phyloP scores from a whole-genome alignment of 441 rosid genomes.

The Brassica hybrid region DNA sequence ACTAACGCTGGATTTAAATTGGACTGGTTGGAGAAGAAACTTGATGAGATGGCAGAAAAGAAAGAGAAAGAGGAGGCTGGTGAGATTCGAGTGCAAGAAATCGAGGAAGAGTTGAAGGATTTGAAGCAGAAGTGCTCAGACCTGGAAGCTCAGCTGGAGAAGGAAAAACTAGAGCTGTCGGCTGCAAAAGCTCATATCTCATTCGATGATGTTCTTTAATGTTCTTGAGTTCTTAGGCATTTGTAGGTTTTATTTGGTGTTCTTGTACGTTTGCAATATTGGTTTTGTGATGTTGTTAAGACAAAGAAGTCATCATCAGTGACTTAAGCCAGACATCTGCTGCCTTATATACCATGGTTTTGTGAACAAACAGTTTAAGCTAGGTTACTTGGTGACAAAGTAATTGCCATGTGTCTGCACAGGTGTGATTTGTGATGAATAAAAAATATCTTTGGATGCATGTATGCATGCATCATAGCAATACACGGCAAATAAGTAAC shows the following conservation, averaged over 20 bases:
- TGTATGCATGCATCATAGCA: neutral
- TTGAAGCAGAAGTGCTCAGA: slow-evolving; percentile 8
- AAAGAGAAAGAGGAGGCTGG: slow-evolving; percentile 3
- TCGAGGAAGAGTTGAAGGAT: neutral
- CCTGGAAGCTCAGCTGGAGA: slow-evolving; percentile 1
- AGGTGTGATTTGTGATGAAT: too few relatives aligned
- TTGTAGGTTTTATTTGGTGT: neutral
- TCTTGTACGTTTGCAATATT: neutral
- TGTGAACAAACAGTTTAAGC: neutral
- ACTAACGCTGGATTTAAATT: slow-evolving; percentile 15
- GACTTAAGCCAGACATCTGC: neutral
- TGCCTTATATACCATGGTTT: neutral
- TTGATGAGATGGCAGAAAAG: neutral
- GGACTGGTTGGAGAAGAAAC: slow-evolving; percentile 30
- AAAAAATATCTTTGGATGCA: neutral
- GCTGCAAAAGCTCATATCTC: neutral
- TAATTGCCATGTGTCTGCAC: neutral
- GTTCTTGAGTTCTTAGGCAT: neutral
- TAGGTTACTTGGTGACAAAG: slow-evolving; percentile 5
- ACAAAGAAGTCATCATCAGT: neutral
- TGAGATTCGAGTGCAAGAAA: neutral
- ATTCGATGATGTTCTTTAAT: slow-evolving; percentile 19
- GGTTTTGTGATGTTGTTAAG: neutral
- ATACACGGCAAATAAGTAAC: neutral
- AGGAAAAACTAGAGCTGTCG: neutral